phyloP scores from a whole-genome alignment of 768 basidiomycete species.

The Pleurotus sapidus region DNA sequence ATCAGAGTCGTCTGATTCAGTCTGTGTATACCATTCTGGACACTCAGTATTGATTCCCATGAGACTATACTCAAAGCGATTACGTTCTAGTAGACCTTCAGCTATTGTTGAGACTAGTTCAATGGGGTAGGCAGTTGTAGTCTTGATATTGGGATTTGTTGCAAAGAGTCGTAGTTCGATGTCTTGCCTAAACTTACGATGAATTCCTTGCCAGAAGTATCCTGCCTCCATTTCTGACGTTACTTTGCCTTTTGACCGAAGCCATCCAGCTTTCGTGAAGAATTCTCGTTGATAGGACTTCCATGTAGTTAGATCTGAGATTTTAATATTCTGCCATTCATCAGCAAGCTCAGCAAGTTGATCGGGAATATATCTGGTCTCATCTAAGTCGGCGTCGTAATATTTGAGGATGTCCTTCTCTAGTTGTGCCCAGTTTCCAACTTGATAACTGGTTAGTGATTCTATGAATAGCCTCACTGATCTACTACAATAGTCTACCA shows the following conservation, averaged over 20 bases:
- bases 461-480: background rate
- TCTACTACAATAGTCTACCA: background rate
- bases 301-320: constrained; percentile 2
- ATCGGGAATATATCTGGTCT: background rate
- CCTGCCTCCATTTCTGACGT: no score
- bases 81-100: background rate
- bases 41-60: constrained; percentile 4
- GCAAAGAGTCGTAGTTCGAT: background rate
- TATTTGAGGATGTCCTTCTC: background rate
- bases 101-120: background rate
- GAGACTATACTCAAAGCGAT: constrained; percentile 4
- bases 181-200: background rate
- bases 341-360: background rate
- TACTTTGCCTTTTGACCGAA: no score
- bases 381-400: background rate
- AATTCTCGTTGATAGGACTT: constrained; percentile 9
- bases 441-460: background rate
- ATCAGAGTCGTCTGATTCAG: background rate
- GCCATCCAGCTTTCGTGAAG: background rate
- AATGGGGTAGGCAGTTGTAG: background rate
- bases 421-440: background rate
- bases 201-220: no score
- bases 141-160: background rate
- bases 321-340: background rate
- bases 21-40: background rate